Evolutionary conservation across 2,329 filamentous ascomycete genomes (phyloP).

Genomic region (Aspergillus sergii): DNA sequence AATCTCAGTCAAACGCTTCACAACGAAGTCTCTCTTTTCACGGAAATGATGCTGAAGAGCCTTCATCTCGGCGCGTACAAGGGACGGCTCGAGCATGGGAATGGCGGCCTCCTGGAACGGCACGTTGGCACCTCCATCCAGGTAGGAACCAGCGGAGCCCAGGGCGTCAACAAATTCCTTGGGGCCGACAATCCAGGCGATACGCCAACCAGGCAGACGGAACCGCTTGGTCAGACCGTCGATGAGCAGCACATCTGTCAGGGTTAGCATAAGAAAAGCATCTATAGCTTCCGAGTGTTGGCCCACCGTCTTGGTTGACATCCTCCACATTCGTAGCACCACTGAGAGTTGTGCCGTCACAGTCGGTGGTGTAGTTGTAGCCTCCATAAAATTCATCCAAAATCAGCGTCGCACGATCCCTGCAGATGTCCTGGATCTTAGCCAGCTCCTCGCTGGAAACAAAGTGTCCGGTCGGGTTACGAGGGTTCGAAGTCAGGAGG

Average conservation of each 20-base stretch:
- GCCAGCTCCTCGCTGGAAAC: slow-evolving; percentile 82
- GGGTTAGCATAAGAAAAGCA: slow-evolving; percentile 12
- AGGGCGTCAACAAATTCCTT: slow-evolving; percentile 97
- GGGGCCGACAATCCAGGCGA: slow-evolving; percentile 93
- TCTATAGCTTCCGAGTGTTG: background rate
- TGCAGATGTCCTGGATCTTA: slow-evolving; percentile 90
- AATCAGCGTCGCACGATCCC: slow-evolving; percentile 86
- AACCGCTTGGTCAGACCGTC: slow-evolving; percentile 97
- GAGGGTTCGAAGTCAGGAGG: slow-evolving; percentile 91
- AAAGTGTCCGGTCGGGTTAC: slow-evolving; percentile 90
- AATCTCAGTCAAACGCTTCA: slow-evolving; percentile 77
- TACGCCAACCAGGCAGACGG: slow-evolving; percentile 92
- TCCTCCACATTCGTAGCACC: slow-evolving; percentile 88
- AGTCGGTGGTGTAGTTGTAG: slow-evolving; percentile 93
- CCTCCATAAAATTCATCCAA: slow-evolving; percentile 97
- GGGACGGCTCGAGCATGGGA: slow-evolving; percentile 83
- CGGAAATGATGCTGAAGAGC: slow-evolving; percentile 88
- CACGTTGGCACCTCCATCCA: slow-evolving; percentile 91
- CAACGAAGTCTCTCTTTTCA: slow-evolving; percentile 89
- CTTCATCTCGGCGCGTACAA: slow-evolving; percentile 83
- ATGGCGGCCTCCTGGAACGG: slow-evolving; percentile 95
- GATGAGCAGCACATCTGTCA: slow-evolving; percentile 80
- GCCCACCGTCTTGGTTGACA: slow-evolving; percentile 71
- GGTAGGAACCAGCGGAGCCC: slow-evolving; percentile 87
- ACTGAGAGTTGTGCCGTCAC: slow-evolving; percentile 85